Evolutionary conservation across 805 yeast species (phyloP).

Genomic region (Saturnispora dispora): DNA sequence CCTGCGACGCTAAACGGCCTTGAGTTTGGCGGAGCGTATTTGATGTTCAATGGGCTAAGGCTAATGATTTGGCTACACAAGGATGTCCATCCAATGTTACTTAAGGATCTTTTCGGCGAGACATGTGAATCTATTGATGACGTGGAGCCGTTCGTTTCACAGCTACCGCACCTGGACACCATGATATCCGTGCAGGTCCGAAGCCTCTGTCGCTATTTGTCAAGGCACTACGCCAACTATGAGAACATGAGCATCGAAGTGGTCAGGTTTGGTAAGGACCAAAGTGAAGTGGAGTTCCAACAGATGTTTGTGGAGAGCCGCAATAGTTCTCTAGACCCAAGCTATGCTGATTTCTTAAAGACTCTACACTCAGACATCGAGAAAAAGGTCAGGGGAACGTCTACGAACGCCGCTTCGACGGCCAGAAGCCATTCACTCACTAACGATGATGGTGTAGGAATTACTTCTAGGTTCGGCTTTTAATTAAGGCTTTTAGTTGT

Average conservation of each 20-base stretch:
- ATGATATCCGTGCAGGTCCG: slow-evolving; percentile 61
- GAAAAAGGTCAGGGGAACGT: slow-evolving; percentile 31
- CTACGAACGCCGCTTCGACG: neutral
- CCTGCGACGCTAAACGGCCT: slow-evolving; percentile 35
- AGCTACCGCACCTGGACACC: slow-evolving; percentile 63
- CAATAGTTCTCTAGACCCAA: slow-evolving; percentile 40
- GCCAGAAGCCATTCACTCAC: neutral
- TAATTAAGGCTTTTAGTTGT: neutral
- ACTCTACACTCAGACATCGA: slow-evolving; percentile 58
- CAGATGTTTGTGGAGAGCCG: slow-evolving; percentile 70
- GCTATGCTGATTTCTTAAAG: slow-evolving; percentile 59
- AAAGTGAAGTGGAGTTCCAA: slow-evolving; percentile 45
- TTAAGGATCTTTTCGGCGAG: slow-evolving; percentile 68
- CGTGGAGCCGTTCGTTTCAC: slow-evolving; percentile 40
- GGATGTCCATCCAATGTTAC: slow-evolving; percentile 53
- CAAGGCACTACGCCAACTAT: slow-evolving; percentile 29
- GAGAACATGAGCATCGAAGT: slow-evolving; percentile 45
- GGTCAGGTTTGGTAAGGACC: slow-evolving; percentile 58
- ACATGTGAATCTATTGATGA: slow-evolving; percentile 35
- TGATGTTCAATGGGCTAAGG: slow-evolving; percentile 60
- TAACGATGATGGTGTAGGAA: slow-evolving; percentile 10
- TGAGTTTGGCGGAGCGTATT: slow-evolving; percentile 65
- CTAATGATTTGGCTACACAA: slow-evolving; percentile 61
- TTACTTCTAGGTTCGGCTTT: slow-evolving; percentile 11
- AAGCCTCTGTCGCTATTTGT: slow-evolving; percentile 50